Base-by-base conservation (phyloP, 1,139 yeast species). In the Pichia cactophila region DNA sequence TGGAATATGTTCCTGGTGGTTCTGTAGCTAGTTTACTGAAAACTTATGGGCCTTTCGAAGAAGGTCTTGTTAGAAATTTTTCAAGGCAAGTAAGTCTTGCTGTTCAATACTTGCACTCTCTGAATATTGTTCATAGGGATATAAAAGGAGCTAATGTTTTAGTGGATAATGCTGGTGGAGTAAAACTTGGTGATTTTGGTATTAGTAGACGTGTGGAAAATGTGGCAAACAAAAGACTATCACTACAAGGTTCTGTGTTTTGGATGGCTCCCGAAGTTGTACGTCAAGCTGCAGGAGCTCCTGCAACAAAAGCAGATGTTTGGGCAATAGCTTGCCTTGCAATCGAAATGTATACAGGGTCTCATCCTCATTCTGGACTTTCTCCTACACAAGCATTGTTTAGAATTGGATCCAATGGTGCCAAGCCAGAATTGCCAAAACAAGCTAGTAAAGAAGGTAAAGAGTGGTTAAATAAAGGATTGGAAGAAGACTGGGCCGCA, bases 211-310 rank as follows among this genome's bases (percentile, higher is more conserved):
- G 86, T 60, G 74, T 81, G n/a, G 51, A 49, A 6, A 39, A 54
- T n/a, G 36, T 16, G 4, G 45, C 33, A 9, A 28, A 47, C 14
- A 81, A 86, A 58, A 74, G 96, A 44, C 92, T 89, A 0, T 87
- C 96, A 0, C 66, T 90, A 44, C 97, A 89, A 68, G 97, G 97
- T 0, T 86, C 95, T 7, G 95, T 89, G 0, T 90, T 83, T 62
- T 90, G 97, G 97, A 90, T 90, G 97, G 96, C 97, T 0, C 97
- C 97, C 0, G 97, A 90, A 64, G 96, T 90, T 14, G 96, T 89
- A 14, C 86, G 87, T 61, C 96, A 89, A 62, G 83, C 88, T 1
- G 86, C 92, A 0, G 86, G 88, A 52, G 89, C 96, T 5, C 80
- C 85, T 46, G 87, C 86, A 63, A 80, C 85, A 46, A 87, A 86